These are phyloP conservation scores for Chaetomium sp. DNA, from an alignment of 2,329 filamentous ascomycete species.

Conservation along the genomic window DNA sequence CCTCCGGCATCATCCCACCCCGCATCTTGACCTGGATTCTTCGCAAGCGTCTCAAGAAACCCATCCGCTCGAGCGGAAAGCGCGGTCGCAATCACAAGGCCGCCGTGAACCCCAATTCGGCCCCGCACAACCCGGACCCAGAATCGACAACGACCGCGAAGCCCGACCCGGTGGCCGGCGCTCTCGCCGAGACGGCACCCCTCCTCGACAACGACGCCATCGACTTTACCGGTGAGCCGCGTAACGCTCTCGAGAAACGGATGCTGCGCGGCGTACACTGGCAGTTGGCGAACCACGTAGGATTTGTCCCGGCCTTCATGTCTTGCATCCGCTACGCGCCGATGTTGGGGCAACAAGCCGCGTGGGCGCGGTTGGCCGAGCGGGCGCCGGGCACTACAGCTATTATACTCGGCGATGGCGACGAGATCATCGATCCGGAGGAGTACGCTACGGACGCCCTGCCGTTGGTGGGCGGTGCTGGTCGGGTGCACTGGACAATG, in stretches of 20 bases:
- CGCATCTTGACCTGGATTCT: conserved; percentile 44
- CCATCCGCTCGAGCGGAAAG: conserved; percentile 39
- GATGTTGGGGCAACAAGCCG: conserved; percentile 45
- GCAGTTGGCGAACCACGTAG: conserved; percentile 50
- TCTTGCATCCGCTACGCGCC: conserved; percentile 49
- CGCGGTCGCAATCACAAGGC: conserved; percentile 3
- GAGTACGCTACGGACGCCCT: conserved; percentile 45
- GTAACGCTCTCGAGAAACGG: conserved; percentile 35
- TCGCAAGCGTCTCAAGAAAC: conserved; percentile 41
- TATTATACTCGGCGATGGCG: conserved; percentile 44
- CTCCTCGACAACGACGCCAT: conserved; percentile 19
- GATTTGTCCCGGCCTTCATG: conserved; percentile 56
- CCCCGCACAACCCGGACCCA: not conserved
- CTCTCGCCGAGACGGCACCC: conserved; percentile 20
- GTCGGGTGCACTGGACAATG: conserved; percentile 43
- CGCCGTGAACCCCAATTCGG: not conserved
- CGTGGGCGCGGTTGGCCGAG: conserved; percentile 42
- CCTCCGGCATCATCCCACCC: conserved; percentile 48
- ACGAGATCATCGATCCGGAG: conserved; percentile 47
- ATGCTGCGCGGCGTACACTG: conserved; percentile 50
- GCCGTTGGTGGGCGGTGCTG: conserved; percentile 43
- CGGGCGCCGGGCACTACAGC: conserved; percentile 37
- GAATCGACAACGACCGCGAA: not conserved
- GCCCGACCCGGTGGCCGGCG: conserved; percentile 9
- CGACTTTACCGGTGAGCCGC: not conserved